Evolutionary conservation across 176 grass and related monocot genomes (phyloP).

Genomic region (Tillandsia fasciculata): DNA sequence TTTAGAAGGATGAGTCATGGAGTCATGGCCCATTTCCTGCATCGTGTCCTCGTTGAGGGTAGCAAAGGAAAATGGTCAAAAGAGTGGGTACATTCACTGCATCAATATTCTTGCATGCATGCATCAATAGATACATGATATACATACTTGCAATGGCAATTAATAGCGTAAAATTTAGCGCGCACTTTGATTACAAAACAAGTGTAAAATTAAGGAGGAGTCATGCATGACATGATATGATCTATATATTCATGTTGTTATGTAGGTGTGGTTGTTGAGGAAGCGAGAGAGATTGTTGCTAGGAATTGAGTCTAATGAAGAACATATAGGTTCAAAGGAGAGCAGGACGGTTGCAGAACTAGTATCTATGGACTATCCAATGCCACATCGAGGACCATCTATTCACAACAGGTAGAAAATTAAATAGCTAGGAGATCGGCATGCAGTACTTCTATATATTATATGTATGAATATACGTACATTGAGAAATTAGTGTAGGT

Average conservation of each 20-base stretch:
- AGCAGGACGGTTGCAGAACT: conserved; percentile 23
- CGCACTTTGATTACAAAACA: background rate
- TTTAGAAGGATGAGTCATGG: background rate
- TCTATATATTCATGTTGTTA: background rate
- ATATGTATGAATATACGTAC: too few relatives aligned
- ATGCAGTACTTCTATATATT: too few relatives aligned
- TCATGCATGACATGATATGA: background rate
- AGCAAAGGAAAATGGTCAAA: conserved; percentile 1
- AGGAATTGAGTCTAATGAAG: conserved; percentile 20
- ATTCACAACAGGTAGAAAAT: conserved; percentile 28
- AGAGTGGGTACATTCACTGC: background rate
- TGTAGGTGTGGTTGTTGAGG: background rate
- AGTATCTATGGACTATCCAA: conserved; percentile 27
- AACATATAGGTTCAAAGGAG: conserved; percentile 8
- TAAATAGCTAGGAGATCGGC: background rate
- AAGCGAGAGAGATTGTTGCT: conserved; percentile 1
- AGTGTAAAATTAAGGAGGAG: background rate
- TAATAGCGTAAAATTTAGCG: background rate
- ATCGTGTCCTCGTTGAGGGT: conserved; percentile 4
- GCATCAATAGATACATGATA: too few relatives aligned
- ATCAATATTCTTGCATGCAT: conserved; percentile 1
- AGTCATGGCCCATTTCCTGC: conserved; percentile 4
- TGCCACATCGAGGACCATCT: conserved; percentile 24
- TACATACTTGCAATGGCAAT: too few relatives aligned
- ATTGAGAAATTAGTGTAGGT: too few relatives aligned